Evolutionary conservation across 331 rosid genomes (phyloP).

Genomic region (Saraca asoca): DNA sequence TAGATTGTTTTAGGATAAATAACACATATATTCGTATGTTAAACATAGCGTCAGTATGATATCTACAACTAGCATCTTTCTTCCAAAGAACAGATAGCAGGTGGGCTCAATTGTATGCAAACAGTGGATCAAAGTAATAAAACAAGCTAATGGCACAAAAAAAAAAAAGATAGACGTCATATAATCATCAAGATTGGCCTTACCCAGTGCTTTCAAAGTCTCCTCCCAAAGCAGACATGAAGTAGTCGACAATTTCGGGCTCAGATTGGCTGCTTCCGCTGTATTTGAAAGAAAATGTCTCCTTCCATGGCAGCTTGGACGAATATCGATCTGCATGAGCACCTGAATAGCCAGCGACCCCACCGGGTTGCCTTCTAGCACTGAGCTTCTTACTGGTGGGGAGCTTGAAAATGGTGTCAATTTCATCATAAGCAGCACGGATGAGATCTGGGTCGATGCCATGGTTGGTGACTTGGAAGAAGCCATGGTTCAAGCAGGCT

Average conservation of each 20-base stretch:
- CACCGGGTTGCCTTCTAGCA: slow-evolving; percentile 1
- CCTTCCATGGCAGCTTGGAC: slow-evolving; percentile 47
- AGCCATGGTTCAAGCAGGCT: slow-evolving; percentile 49
- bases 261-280: background rate
- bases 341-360: slow-evolving; percentile 28
- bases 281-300: slow-evolving; percentile 27
- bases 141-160: no score
- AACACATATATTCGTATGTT: no score
- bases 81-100: no score
- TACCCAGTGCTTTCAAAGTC: slow-evolving; percentile 39
- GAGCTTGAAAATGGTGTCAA: slow-evolving; percentile 35
- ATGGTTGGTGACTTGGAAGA: slow-evolving; percentile 45
- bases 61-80: no score
- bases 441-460: slow-evolving; percentile 34
- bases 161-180: background rate
- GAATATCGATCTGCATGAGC: slow-evolving; percentile 39
- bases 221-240: slow-evolving; percentile 33
- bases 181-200: background rate
- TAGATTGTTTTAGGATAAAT: no score
- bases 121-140: no score
- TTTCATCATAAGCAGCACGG: slow-evolving; percentile 15
- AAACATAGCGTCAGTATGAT: no score
- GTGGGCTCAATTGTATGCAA: no score
- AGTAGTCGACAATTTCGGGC: slow-evolving; percentile 27
- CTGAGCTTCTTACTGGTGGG: slow-evolving; percentile 31